Base-by-base conservation (phyloP, 495 filamentous ascomycete genomes). In the Aspergillus asperescens region DNA sequence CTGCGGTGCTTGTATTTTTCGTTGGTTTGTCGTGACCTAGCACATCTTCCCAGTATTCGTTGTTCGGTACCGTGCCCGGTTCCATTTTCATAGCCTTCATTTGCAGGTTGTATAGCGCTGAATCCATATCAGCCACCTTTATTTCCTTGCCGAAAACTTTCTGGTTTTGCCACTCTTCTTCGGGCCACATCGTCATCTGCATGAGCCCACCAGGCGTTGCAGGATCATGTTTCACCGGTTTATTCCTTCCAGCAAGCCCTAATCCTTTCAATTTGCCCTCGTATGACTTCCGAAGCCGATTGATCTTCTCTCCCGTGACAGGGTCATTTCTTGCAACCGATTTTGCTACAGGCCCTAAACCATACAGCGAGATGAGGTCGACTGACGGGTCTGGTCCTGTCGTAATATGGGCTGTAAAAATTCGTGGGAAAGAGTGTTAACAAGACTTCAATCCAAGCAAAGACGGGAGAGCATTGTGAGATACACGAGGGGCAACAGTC, bases 231-330 rank as follows among this genome's bases (percentile, higher is more conserved):
- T 81, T 80, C 28, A 78, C 68, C 1, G 80, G 67, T 50, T 82
- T 83, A 52, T 84, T 82, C 46, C 78, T 79, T 19, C 86, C 86
- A 20, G 84, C 74, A 19, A 89, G 66, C 19, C 75, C 76, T 18
- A 87, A 57, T 7, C 69, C 70, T 59, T 84, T 84, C 58, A 87
- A 70, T 58, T 87, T 81, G 42, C 81, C 81, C 60, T 88, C 84
- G 63, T 88, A 89, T 13, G 84, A 86, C 62, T 88, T 88, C 49
- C 86, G 71, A 27, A 89, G 71, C 56, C 82, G 81, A 60, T 88
- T 88, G 59, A 84, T 85, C 67, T 88, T 89, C 56, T 82, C 81
- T 34, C 83, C 84, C 5, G 81, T 85, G 4, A 71, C 64, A 4
- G 82, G 79, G 63, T 89, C 82, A 43, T 72, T 75, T 48, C 86